Percentiles rank a stretch among this genome's conserved stretches.
Conservation (phyloP, 2,329 filamentous ascomycete species). For the Phyllosticta paracitricarpa region DNA sequence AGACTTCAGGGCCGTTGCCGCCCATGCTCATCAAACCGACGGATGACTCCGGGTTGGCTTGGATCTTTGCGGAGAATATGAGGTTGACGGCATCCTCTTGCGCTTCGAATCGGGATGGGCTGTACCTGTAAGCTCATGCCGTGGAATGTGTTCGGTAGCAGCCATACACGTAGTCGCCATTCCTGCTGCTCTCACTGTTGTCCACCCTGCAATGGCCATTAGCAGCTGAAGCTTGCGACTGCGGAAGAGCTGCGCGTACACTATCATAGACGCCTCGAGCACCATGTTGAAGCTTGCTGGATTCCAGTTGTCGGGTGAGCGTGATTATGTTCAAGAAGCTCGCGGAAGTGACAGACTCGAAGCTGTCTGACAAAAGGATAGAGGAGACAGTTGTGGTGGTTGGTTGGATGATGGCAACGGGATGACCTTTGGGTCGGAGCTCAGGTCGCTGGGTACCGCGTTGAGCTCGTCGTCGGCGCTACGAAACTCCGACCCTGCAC, state of each 20-base stretch:
- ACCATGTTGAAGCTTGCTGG: slow-evolving; percentile 59
- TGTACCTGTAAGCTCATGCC: slow-evolving; percentile 23
- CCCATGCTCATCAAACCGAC: slow-evolving; percentile 99
- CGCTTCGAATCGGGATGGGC: slow-evolving; percentile 89
- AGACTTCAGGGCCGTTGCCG: slow-evolving; percentile 90
- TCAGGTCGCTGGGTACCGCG: slow-evolving; percentile 4
- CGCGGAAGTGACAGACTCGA: not conserved
- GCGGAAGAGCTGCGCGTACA: slow-evolving; percentile 37
- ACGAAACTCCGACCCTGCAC: not conserved
- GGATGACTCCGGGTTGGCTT: slow-evolving; percentile 90
- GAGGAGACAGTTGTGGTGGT: not conserved
- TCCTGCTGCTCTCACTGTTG: slow-evolving; percentile 97
- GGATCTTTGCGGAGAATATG: slow-evolving; percentile 90
- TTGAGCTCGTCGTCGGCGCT: not conserved
- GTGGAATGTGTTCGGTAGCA: slow-evolving; percentile 10
- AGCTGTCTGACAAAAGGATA: not conserved
- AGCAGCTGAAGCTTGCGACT: slow-evolving; percentile 14
- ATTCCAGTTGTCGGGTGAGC: not conserved
- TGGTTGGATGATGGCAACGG: slow-evolving; percentile 6
- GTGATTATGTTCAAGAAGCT: not conserved
- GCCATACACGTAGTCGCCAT: slow-evolving; percentile 69
- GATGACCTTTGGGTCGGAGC: not conserved
- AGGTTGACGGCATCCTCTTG: slow-evolving; percentile 92
- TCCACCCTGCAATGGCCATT: slow-evolving; percentile 54
- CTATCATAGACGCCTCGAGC: slow-evolving; percentile 98